phyloP scores from a whole-genome alignment of 2,329 filamentous ascomycete species.

The Botryotinia calthae region DNA sequence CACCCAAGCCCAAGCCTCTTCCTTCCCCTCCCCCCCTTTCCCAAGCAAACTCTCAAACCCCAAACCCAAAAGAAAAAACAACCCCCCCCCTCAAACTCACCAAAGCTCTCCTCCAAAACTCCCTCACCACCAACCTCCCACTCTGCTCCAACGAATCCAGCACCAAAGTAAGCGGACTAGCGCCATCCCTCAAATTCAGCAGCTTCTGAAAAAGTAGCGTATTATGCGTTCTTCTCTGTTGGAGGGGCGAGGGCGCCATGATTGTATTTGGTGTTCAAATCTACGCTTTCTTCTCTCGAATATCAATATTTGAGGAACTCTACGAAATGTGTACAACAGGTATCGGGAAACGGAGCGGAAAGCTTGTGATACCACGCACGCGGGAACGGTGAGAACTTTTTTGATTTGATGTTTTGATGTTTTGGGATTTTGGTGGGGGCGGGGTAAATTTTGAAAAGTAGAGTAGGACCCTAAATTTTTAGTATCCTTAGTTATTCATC shows the following conservation, averaged over 20 bases:
- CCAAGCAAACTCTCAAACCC: no score
- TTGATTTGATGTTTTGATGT: no score
- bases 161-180: slow-evolving; percentile 82
- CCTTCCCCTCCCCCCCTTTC: background rate
- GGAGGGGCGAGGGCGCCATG: slow-evolving; percentile 57
- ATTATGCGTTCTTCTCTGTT: slow-evolving; percentile 79
- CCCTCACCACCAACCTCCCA: slow-evolving; percentile 64
- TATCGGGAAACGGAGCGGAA: background rate
- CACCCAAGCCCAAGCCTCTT: background rate
- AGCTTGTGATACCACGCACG: background rate
- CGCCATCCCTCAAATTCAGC: slow-evolving; percentile 71
- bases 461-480: no score
- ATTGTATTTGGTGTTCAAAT: background rate
- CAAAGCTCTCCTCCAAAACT: slow-evolving; percentile 74
- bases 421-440: background rate
- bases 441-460: background rate
- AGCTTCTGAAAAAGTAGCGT: slow-evolving; percentile 80
- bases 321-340: no score
- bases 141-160: slow-evolving; percentile 84
- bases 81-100: slow-evolving; percentile 55
- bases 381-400: background rate
- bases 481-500: no score
- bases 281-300: no score
- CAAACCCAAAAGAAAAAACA: background rate
- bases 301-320: no score